phyloP scores from a whole-genome alignment of 1,139 yeast genomes.

The Meyerozyma elateridarum region DNA sequence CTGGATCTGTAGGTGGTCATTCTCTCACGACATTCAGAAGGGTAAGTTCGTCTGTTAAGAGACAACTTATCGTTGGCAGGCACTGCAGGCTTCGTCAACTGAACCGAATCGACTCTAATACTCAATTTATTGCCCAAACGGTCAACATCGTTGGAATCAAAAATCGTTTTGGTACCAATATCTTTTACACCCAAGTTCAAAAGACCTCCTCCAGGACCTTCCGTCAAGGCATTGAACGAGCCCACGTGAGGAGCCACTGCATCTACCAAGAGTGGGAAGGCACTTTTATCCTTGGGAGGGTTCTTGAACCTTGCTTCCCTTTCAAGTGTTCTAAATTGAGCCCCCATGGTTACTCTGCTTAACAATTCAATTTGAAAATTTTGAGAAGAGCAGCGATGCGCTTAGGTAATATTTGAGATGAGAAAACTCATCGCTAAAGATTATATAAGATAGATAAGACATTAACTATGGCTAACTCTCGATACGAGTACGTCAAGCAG shows the following conservation, averaged over 20 bases:
- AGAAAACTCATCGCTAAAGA: neutral
- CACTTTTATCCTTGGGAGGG: constrained; percentile 84
- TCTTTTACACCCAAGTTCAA: constrained; percentile 83
- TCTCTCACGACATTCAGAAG: constrained; percentile 89
- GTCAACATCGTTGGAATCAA: constrained; percentile 64
- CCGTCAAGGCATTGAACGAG: constrained; percentile 91
- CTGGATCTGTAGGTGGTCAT: constrained; percentile 71
- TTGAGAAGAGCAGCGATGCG: constrained; percentile 9
- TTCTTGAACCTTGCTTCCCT: constrained; percentile 79
- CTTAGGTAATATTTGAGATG: constrained; percentile 8
- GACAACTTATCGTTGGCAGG: constrained; percentile 74
- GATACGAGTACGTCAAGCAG: constrained; percentile 77
- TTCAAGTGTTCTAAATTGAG: constrained; percentile 77
- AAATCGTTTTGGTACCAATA: constrained; percentile 79
- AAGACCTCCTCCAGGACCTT: constrained; percentile 80
- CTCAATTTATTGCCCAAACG: constrained; percentile 78
- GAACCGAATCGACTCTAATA: constrained; percentile 81
- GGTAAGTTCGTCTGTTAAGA: constrained; percentile 75
- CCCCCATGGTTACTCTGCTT: constrained; percentile 29
- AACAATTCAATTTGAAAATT: constrained; percentile 7
- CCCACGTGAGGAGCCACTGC: constrained; percentile 96
- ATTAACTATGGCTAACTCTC: constrained; percentile 63
- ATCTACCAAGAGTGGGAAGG: constrained; percentile 75
- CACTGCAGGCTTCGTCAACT: constrained; percentile 77
- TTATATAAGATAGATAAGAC: neutral